Conservation (phyloP, 805 yeast species). For the Myxozyma kluyveri region DNA sequence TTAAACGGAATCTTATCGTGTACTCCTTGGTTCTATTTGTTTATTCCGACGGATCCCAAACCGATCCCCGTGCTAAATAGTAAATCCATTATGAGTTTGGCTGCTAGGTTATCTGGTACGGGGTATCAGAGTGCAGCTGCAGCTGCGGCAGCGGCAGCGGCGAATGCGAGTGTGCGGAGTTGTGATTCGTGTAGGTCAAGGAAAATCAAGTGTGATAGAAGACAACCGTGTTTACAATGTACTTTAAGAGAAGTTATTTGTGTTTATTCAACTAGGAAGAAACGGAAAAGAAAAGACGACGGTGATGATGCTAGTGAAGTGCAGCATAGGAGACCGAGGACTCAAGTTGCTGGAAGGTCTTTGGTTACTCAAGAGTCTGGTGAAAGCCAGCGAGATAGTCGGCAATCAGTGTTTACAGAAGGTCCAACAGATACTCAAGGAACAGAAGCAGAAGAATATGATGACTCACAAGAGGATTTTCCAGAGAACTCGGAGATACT, state of each 20-base stretch:
- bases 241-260: constrained; percentile 22
- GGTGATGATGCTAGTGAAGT: not conserved
- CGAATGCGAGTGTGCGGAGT: constrained; percentile 11
- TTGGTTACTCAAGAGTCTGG: too few relatives aligned
- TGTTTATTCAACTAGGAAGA: constrained; percentile 24
- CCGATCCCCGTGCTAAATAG: too few relatives aligned
- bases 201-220: constrained; percentile 26
- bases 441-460: not conserved
- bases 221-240: constrained; percentile 25
- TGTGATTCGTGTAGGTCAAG: constrained; percentile 25
- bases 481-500: too few relatives aligned
- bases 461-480: not conserved
- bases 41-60: too few relatives aligned
- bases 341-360: not conserved
- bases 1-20: too few relatives aligned
- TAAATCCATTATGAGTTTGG: too few relatives aligned
- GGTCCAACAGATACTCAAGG: too few relatives aligned
- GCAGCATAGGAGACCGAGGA: not conserved
- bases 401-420: too few relatives aligned
- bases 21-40: too few relatives aligned
- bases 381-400: too few relatives aligned
- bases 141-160: constrained; percentile 4
- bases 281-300: constrained; percentile 9
- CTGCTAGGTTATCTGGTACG: too few relatives aligned
- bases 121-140: not conserved